Evolutionary conservation across 2,329 filamentous ascomycete genomes (phyloP).

Genomic region (Pezicula radicicola): DNA sequence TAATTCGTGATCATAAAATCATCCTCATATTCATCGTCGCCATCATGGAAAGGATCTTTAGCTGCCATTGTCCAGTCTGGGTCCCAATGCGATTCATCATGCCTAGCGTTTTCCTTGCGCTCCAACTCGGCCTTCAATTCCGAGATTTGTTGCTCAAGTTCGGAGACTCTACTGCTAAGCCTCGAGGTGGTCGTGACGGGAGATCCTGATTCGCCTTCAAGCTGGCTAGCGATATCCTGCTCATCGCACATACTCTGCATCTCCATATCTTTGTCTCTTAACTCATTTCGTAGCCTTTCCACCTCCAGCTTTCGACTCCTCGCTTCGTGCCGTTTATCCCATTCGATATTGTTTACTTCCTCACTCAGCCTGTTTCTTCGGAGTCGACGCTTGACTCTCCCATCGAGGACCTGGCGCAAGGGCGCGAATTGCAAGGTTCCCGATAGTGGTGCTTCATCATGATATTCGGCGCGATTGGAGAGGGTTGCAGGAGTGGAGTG

Average conservation of each 20-base stretch:
- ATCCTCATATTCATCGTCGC: conserved; percentile 26
- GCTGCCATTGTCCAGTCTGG: conserved; percentile 49
- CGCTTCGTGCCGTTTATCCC: conserved; percentile 40
- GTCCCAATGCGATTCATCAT: conserved; percentile 7
- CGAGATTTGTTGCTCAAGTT: conserved; percentile 24
- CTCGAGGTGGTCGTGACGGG: conserved; percentile 9
- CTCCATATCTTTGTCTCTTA: conserved; percentile 31
- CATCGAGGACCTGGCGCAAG: conserved; percentile 53
- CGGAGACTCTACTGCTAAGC: conserved; percentile 18
- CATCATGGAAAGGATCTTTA: conserved; percentile 36
- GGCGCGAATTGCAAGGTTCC: conserved; percentile 43
- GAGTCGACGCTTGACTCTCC: conserved; percentile 54
- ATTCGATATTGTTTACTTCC: conserved; percentile 51
- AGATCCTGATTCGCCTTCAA: conserved; percentile 21
- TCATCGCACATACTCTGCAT: conserved; percentile 26
- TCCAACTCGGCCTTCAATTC: conserved; percentile 22
- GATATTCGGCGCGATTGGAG: conserved; percentile 18
- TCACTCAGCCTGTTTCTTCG: conserved; percentile 55
- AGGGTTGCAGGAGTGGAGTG: conserved; percentile 39
- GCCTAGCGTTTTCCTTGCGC: conserved; percentile 14
- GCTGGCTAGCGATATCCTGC: conserved; percentile 23
- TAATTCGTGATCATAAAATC: conserved; percentile 36
- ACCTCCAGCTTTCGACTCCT: conserved; percentile 44
- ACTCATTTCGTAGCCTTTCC: conserved; percentile 42
- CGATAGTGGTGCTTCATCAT: conserved; percentile 22